Percentiles rank a stretch among this genome's conserved stretches.
Evolutionary conservation across 176 grass and related monocot species (phyloP).

Genomic region (Carex scoparia): DNA sequence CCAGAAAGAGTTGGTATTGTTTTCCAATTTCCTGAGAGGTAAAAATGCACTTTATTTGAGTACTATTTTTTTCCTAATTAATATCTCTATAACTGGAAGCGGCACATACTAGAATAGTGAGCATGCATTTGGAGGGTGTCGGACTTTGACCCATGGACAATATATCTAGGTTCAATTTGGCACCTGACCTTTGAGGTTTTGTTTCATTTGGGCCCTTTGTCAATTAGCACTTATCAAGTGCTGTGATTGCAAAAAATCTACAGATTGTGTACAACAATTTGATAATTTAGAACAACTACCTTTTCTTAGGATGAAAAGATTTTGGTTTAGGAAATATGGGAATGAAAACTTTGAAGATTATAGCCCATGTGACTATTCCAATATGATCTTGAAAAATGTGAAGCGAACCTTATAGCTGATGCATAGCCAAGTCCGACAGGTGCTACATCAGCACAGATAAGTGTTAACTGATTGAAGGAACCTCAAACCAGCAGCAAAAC

Average conservation of each 20-base stretch:
- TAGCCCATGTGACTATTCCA: neutral
- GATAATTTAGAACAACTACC: neutral
- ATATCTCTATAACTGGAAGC: neutral
- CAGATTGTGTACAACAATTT: neutral
- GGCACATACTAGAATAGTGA: neutral
- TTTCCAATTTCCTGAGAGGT: conserved; percentile 98
- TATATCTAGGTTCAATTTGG: neutral
- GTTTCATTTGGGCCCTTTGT: neutral
- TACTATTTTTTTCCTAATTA: neutral
- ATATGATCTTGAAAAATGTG: neutral
- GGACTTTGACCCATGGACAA: neutral
- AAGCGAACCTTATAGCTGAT: neutral
- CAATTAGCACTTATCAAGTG: neutral
- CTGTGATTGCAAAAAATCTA: neutral
- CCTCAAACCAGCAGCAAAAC: neutral
- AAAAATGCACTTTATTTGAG: conserved; percentile 20
- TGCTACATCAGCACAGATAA: neutral
- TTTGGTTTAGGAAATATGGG: neutral
- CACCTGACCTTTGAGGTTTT: neutral
- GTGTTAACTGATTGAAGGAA: neutral
- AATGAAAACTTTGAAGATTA: neutral
- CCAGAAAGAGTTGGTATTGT: conserved; percentile 77
- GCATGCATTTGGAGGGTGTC: neutral
- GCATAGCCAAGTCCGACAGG: neutral
- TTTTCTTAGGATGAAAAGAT: neutral